Evolutionary conservation across 129 eudicot species (phyloP).

Genomic region (Smallanthus sonchifolius): DNA sequence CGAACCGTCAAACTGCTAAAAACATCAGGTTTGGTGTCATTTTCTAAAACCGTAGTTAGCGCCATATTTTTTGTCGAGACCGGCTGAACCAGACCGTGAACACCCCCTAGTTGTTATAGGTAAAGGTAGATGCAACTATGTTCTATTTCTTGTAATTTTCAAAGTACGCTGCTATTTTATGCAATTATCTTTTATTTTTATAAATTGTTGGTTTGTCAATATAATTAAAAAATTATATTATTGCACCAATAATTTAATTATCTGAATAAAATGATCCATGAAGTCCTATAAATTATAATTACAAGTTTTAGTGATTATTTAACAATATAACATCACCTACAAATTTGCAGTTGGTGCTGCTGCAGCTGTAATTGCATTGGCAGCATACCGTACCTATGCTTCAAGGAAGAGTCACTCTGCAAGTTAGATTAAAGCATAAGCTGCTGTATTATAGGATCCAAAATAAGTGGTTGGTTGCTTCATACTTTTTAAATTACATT

Average conservation of each 20-base stretch:
- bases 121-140: neutral
- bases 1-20: no score
- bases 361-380: conserved; percentile 64
- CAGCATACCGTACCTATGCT: conserved; percentile 72
- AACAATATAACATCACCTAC: neutral
- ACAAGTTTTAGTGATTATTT: neutral
- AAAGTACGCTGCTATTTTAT: neutral
- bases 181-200: neutral
- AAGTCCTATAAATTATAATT: neutral
- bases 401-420: conserved; percentile 61
- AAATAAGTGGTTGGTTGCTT: conserved; percentile 24
- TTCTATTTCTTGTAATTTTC: neutral
- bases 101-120: neutral
- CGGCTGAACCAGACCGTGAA: no score
- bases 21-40: no score
- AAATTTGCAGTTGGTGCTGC: conserved; percentile 79
- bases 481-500: conserved; percentile 7
- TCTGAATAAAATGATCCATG: neutral
- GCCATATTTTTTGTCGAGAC: no score
- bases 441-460: conserved; percentile 13
- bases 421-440: conserved; percentile 36
- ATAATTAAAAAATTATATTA: neutral
- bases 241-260: neutral
- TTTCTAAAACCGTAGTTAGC: no score
- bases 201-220: neutral